phyloP scores from a whole-genome alignment of 208 protist species.

The Lotmaria passim region DNA sequence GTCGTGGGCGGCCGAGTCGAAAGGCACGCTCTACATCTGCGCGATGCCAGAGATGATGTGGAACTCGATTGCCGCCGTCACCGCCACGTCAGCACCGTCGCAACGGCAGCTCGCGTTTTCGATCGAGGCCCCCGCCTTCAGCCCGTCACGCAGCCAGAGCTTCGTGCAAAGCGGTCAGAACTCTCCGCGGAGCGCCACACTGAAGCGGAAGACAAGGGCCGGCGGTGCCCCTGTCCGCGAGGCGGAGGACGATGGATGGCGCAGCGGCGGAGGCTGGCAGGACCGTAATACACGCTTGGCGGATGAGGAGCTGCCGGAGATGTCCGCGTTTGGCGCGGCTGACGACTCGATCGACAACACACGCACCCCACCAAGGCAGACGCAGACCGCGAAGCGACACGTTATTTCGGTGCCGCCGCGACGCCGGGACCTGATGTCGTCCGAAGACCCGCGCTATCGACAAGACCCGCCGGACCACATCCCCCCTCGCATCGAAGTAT shows the following conservation, averaged over 20 bases:
- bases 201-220: neutral
- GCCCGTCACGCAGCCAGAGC: constrained; percentile 11
- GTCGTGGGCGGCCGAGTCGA: neutral
- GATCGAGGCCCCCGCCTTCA: constrained; percentile 25
- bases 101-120: constrained; percentile 23
- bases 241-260: neutral
- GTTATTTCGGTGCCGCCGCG: neutral
- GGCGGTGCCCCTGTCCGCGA: too few species aligned
- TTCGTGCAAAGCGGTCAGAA: neutral
- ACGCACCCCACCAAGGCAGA: constrained; percentile 3
- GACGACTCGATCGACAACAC: constrained; percentile 6
- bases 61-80: constrained; percentile 18
- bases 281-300: neutral
- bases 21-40: constrained; percentile 27
- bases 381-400: constrained; percentile 11
- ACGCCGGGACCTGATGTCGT: neutral
- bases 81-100: constrained; percentile 17
- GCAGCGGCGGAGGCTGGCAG: neutral
- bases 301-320: constrained; percentile 13
- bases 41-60: constrained; percentile 27
- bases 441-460: constrained; percentile 6
- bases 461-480: neutral
- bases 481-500: neutral
- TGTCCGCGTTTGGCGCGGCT: constrained; percentile 5
- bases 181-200: neutral